Evolutionary conservation across 2,329 filamentous ascomycete genomes (phyloP).

Genomic region (Akanthomyces muscarius): DNA sequence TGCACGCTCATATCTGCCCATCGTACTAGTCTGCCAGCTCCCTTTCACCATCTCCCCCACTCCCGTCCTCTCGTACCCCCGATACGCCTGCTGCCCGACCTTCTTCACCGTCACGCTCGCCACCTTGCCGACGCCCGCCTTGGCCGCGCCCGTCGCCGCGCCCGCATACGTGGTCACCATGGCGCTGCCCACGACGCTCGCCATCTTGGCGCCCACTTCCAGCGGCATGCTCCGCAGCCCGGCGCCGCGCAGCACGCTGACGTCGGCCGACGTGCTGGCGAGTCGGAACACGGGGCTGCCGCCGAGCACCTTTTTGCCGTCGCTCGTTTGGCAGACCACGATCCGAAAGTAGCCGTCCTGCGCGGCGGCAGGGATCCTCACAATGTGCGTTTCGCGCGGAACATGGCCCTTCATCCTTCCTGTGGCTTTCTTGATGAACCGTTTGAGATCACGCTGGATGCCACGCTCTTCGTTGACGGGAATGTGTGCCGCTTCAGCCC

Average conservation of each 20-base stretch:
- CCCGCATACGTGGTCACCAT: slow-evolving; percentile 42
- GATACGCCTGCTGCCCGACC: slow-evolving; percentile 37
- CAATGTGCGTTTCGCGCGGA: slow-evolving; percentile 58
- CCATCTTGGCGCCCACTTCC: slow-evolving; percentile 59
- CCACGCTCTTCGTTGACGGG: slow-evolving; percentile 56
- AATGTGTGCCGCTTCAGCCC: slow-evolving; percentile 45
- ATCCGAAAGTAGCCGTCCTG: slow-evolving; percentile 67
- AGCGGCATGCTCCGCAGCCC: slow-evolving; percentile 61
- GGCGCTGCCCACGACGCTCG: slow-evolving; percentile 45
- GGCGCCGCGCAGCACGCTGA: slow-evolving; percentile 59
- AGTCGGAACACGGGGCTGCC: slow-evolving; percentile 65
- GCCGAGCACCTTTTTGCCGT: slow-evolving; percentile 53
- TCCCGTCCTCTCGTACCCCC: slow-evolving; percentile 32
- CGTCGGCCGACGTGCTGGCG: slow-evolving; percentile 60
- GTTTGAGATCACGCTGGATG: slow-evolving; percentile 63
- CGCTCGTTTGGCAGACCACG: slow-evolving; percentile 52
- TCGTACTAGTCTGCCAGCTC: slow-evolving; percentile 36
- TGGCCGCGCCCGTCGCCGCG: slow-evolving; percentile 35
- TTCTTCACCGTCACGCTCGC: slow-evolving; percentile 33
- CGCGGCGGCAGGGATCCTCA: slow-evolving; percentile 60
- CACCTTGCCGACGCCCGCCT: slow-evolving; percentile 36
- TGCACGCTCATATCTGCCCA: slow-evolving; percentile 34
- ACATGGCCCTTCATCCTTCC: slow-evolving; percentile 44
- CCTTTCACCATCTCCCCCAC: slow-evolving; percentile 25
- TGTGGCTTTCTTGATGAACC: slow-evolving; percentile 56